Evolutionary conservation across 2,329 filamentous ascomycete species (phyloP), one percentile per base, ranked within the genome.

Genomic region (Diaporthe batatas): DNA sequence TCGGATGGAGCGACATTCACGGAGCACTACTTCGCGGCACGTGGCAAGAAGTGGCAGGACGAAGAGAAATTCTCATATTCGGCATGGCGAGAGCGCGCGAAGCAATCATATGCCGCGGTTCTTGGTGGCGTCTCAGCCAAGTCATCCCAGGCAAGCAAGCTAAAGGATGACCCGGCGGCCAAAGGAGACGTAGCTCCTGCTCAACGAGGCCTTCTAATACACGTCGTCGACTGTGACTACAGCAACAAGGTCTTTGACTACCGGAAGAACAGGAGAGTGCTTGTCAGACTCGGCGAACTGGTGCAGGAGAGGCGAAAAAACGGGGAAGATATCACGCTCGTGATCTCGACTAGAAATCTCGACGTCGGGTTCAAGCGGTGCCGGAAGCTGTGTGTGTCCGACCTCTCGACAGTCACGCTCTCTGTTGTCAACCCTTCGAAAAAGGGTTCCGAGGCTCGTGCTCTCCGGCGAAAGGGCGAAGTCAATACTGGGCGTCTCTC

Each of bases 401-500:
- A 11, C 4, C 0, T 29, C 21, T 51, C 62, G 7, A 47, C 21
- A 12, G 44, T 65, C 5, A 21, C n/a, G 1, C 29, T 65, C 0
- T 51, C 32, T 12, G 39, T 65, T 6, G 44, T 65, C 62, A 65
- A 65, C 12, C 29, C 29, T 0, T 65, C 62, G 0, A 6, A 36
- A 5, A 36, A 65, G 32, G 21, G 11, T 6, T 3, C 29, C 8
- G 32, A 65, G 62, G 32, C 4, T 4, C 29, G 62, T 0, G 62
- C n/a, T 23, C 62, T 65, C 3, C 29, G 32, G 1, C 44, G 62
- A 3, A 65, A 65, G 44, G 44, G 44, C 21, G 3, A 3, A 1
- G 10, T 65, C 62, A 65, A 65, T 10, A 65, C 62, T 7, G 21
- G 62, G n/a, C 62, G 62, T 1, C 62, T 65, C 29, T 34, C 42